A percentile compares a stretch with the other conserved stretches of the same genome.
Conservation (phyloP, 306 rosid genomes). For the Bauhinia variegata region DNA sequence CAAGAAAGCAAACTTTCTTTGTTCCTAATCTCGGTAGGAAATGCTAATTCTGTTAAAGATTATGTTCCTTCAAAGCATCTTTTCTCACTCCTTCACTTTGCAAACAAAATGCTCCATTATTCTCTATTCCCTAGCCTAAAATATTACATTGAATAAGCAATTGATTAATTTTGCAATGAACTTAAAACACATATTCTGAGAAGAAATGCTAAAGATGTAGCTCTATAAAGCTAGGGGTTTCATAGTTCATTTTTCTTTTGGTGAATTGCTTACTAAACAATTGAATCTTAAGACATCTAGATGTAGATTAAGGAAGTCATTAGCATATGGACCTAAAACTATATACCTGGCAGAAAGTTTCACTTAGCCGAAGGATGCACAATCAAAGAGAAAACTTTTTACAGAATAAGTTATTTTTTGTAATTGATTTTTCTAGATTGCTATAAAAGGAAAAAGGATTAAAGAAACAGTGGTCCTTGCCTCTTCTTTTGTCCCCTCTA, state of each 20-base stretch:
- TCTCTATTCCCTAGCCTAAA: not conserved
- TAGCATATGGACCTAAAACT: conserved; percentile 5
- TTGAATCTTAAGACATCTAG: not conserved
- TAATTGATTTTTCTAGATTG: conserved; percentile 3
- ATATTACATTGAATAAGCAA: conserved; percentile 4
- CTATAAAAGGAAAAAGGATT: conserved; percentile 7
- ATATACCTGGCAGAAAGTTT: not conserved
- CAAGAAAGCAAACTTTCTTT: not conserved
- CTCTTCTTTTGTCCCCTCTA: not conserved
- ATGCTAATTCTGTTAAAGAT: not conserved
- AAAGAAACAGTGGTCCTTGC: conserved; percentile 10
- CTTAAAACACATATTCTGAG: not conserved
- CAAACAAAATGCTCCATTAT: conserved; percentile 23
- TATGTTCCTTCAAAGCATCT: conserved; percentile 13
- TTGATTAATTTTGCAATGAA: not conserved
- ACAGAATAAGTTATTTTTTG: not conserved
- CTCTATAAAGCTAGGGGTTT: conserved; percentile 17
- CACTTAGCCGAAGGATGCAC: not conserved
- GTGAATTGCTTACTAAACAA: not conserved
- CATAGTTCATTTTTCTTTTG: not conserved
- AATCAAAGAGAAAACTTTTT: not conserved
- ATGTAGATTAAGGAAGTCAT: conserved; percentile 14
- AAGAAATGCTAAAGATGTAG: not conserved
- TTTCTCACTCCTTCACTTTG: conserved; percentile 16
- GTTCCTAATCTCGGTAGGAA: not conserved